Conservation (phyloP, 257 asterid genomes). For the Leptodermis oblonga region DNA sequence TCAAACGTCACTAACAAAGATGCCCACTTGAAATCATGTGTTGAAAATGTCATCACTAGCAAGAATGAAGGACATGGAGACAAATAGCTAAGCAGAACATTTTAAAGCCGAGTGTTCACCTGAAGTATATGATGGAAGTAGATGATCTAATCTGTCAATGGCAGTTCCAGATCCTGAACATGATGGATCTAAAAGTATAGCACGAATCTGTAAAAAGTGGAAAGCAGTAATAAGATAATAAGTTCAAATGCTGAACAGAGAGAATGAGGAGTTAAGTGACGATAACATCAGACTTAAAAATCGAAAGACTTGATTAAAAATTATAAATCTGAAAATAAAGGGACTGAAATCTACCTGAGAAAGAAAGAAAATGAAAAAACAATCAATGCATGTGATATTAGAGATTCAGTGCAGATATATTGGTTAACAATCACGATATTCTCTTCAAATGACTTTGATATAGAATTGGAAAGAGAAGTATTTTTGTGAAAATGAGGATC, state of each 20-base stretch:
- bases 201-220: conserved; percentile 51
- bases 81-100: conserved; percentile 1
- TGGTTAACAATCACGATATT: no score
- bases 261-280: neutral
- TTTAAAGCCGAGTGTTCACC: conserved; percentile 30
- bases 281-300: neutral
- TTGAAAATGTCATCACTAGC: neutral
- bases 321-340: neutral
- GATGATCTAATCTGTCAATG: conserved; percentile 79
- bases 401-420: no score
- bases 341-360: neutral
- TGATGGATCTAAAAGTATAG: conserved; percentile 88
- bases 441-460: neutral
- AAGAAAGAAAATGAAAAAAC: neutral
- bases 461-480: neutral
- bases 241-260: neutral
- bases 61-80: neutral
- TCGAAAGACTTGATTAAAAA: no score
- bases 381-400: neutral
- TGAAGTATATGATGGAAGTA: conserved; percentile 75
- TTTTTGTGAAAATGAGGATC: neutral
- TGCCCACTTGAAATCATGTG: neutral
- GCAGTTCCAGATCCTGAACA: conserved; percentile 98
- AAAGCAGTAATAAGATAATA: neutral
- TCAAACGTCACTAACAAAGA: neutral